Conservation (phyloP, 371 early-diverging fungal species). For the Saksenaea oblongispora region DNA sequence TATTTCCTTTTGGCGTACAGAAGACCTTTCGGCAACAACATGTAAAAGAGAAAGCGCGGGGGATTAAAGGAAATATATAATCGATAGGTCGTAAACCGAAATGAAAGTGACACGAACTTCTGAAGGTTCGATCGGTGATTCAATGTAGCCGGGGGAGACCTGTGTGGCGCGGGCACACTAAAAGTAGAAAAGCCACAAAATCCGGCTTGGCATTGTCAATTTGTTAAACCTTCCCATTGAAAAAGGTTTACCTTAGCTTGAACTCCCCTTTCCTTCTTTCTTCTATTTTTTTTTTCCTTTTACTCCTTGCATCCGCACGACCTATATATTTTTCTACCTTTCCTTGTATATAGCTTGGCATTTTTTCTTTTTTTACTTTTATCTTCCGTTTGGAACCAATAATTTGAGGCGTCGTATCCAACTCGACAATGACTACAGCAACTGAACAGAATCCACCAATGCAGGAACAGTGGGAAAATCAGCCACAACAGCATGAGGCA, state of each 20-base stretch:
- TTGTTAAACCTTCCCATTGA: neutral
- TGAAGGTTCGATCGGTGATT: neutral
- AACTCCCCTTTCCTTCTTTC: neutral
- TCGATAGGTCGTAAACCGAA: neutral
- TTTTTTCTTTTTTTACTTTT: neutral
- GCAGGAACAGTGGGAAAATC: conserved; percentile 5
- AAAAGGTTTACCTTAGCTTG: neutral
- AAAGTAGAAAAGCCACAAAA: conserved; percentile 2
- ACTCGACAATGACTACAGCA: conserved; percentile 3
- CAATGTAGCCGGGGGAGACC: neutral
- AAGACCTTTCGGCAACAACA: neutral
- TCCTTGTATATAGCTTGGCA: neutral
- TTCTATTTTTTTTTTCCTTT: neutral
- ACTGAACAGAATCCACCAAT: conserved; percentile 2
- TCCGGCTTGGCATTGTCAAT: conserved; percentile 7
- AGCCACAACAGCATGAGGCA: conserved; percentile 6
- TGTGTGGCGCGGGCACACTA: conserved; percentile 5
- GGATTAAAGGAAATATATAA: neutral
- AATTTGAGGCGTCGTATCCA: neutral
- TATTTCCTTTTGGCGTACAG: neutral
- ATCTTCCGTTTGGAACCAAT: neutral
- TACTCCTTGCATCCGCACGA: neutral
- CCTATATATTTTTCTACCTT: neutral
- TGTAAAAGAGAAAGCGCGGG: neutral
- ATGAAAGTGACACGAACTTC: neutral